Percentiles rank a stretch among this genome's conserved stretches.
These are phyloP conservation scores for Neurospora sublineolata DNA, from an alignment of 495 filamentous ascomycete species.

Conservation along the genomic window DNA sequence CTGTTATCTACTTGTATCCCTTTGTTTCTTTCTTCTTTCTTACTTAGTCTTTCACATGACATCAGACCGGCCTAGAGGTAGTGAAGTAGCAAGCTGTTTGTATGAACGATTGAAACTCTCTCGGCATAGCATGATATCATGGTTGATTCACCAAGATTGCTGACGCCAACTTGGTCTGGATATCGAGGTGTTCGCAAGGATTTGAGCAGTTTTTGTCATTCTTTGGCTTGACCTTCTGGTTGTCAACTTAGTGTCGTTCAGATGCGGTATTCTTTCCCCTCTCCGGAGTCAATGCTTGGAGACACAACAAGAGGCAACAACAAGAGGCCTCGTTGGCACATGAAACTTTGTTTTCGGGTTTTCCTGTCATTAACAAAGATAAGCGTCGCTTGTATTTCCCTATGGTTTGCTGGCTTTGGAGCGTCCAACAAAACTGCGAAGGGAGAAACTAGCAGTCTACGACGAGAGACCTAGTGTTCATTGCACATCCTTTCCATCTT, in stretches of 20 bases:
- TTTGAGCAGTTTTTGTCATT: not conserved
- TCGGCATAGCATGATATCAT: not conserved
- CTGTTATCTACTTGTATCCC: not conserved
- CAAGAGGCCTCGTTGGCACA: not conserved
- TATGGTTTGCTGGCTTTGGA: not conserved
- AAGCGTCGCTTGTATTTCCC: not conserved
- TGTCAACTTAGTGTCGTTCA: not conserved
- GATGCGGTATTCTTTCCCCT: not conserved
- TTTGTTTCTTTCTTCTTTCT: not conserved
- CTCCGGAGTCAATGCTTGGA: not conserved
- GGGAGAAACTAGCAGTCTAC: not conserved
- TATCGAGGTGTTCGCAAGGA: not conserved
- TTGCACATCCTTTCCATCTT: not conserved
- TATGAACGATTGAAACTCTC: not conserved
- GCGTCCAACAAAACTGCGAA: not conserved
- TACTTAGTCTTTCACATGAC: not conserved
- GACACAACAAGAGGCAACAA: not conserved
- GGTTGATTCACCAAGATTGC: not conserved
- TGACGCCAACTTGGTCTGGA: not conserved
- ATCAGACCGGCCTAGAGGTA: not conserved
- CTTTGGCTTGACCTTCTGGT: not conserved
- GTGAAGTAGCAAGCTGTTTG: not conserved
- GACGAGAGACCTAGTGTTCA: not conserved
- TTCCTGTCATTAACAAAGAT: not conserved
- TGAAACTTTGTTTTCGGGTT: not conserved